Conservation (phyloP, 2,329 filamentous ascomycete species). For the Cordyceps cateniannulata region DNA sequence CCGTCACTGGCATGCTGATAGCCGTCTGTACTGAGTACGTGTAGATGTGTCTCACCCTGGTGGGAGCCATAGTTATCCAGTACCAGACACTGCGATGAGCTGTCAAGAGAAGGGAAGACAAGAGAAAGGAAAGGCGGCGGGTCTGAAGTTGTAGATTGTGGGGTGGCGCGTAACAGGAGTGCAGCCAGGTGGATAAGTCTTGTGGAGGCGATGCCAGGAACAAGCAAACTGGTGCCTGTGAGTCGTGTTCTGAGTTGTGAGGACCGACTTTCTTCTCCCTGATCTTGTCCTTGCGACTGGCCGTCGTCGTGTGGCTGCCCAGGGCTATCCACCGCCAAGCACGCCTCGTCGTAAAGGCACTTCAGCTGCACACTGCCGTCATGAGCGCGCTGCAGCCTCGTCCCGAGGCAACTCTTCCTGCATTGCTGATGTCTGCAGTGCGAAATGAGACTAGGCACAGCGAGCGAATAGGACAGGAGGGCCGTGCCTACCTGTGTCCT, state of each 20-base stretch:
- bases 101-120: neutral
- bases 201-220: neutral
- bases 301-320: neutral
- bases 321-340: slow-evolving; percentile 1
- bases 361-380: neutral
- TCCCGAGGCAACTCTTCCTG: neutral
- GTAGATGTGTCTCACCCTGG: slow-evolving; percentile 5
- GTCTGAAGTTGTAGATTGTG: slow-evolving; percentile 11
- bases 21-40: neutral
- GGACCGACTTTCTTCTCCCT: neutral
- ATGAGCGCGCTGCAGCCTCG: neutral
- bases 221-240: neutral
- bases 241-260: neutral
- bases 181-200: slow-evolving; percentile 2
- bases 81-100: neutral
- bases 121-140: neutral
- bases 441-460: neutral
- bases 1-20: neutral
- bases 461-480: neutral
- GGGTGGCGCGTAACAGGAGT: slow-evolving; percentile 10
- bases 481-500: neutral
- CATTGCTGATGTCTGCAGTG: neutral
- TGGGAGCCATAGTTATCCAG: neutral
- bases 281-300: neutral
- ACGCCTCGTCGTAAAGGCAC: neutral